phyloP scores from a whole-genome alignment of 78 protist species.

The Anaeramoeba flamelloides region DNA sequence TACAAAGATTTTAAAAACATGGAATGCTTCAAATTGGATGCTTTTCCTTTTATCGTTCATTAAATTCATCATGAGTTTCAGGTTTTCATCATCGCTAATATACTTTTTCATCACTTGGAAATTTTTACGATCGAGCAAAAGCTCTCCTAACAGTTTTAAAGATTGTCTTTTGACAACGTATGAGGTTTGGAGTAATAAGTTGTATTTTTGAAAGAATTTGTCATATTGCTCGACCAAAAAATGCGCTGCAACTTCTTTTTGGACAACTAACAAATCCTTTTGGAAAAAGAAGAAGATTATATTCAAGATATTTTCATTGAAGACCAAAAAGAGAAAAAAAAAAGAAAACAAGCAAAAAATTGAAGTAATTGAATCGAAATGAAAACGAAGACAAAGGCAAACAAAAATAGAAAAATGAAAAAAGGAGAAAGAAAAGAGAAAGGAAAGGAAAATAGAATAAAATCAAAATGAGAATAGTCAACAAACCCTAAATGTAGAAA shows the following conservation, averaged over 20 bases:
- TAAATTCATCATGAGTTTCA: slow-evolving; percentile 75
- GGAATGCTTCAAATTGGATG: slow-evolving; percentile 89
- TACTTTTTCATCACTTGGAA: slow-evolving; percentile 64
- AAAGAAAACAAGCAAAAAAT: too few species aligned
- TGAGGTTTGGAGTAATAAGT: background rate
- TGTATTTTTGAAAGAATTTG: slow-evolving; percentile 10
- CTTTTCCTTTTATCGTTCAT: slow-evolving; percentile 47
- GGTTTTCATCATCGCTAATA: slow-evolving; percentile 48
- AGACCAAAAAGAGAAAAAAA: background rate
- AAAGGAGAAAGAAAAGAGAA: too few species aligned
- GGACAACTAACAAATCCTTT: slow-evolving; percentile 55
- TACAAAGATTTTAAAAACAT: slow-evolving; percentile 91
- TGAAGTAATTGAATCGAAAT: too few species aligned
- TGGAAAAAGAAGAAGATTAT: background rate
- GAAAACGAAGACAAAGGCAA: too few species aligned
- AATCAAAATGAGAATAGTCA: too few species aligned
- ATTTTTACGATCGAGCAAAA: slow-evolving; percentile 76
- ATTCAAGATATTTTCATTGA: too few species aligned
- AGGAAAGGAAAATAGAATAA: too few species aligned
- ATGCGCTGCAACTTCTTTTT: slow-evolving; percentile 49
- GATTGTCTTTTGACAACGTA: slow-evolving; percentile 28
- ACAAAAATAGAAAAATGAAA: too few species aligned
- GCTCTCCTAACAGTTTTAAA: slow-evolving; percentile 66
- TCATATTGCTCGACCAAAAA: slow-evolving; percentile 47
- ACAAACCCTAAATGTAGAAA: slow-evolving; percentile 52